phyloP scores from a whole-genome alignment of 495 filamentous ascomycete species.

The Lepraria neglecta region DNA sequence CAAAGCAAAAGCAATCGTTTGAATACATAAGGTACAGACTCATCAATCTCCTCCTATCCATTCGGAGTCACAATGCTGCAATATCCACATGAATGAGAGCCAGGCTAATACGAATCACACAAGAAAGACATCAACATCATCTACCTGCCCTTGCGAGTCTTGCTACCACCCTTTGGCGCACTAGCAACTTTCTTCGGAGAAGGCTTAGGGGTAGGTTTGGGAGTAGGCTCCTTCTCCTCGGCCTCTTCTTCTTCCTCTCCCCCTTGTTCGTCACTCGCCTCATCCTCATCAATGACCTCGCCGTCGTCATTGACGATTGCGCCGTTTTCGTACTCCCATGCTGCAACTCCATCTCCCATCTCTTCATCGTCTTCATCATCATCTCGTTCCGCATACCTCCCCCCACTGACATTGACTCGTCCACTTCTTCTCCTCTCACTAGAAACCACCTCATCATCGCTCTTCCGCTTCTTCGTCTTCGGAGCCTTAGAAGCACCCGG shows the following conservation, averaged over 20 bases:
- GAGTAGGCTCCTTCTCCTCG: slow-evolving; percentile 25
- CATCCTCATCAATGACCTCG: slow-evolving; percentile 18
- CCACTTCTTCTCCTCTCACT: slow-evolving; percentile 40
- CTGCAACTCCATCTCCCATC: slow-evolving; percentile 38
- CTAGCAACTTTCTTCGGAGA: slow-evolving; percentile 10
- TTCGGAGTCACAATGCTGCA: background rate
- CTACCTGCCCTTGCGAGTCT: slow-evolving; percentile 5
- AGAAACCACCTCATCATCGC: slow-evolving; percentile 28
- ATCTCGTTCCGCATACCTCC: slow-evolving; percentile 49
- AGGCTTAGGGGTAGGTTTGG: slow-evolving; percentile 26
- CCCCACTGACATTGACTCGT: slow-evolving; percentile 28
- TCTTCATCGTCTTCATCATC: slow-evolving; percentile 55
- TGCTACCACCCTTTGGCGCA: slow-evolving; percentile 2
- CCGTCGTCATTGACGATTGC: slow-evolving; percentile 22
- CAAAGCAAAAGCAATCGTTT: slow-evolving; percentile 1
- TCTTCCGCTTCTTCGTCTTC: slow-evolving; percentile 41
- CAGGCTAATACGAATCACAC: background rate
- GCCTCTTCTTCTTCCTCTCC: slow-evolving; percentile 29
- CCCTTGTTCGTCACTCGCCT: slow-evolving; percentile 24
- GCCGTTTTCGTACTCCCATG: slow-evolving; percentile 25
- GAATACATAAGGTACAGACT: background rate
- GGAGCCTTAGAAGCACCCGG: slow-evolving; percentile 28
- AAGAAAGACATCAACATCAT: background rate
- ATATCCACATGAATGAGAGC: slow-evolving; percentile 8
- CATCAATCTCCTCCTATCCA: slow-evolving; percentile 9